These are phyloP conservation scores for Osmanthus fragrans DNA, from an alignment of 257 asterid genomes.

Conservation along the genomic window DNA sequence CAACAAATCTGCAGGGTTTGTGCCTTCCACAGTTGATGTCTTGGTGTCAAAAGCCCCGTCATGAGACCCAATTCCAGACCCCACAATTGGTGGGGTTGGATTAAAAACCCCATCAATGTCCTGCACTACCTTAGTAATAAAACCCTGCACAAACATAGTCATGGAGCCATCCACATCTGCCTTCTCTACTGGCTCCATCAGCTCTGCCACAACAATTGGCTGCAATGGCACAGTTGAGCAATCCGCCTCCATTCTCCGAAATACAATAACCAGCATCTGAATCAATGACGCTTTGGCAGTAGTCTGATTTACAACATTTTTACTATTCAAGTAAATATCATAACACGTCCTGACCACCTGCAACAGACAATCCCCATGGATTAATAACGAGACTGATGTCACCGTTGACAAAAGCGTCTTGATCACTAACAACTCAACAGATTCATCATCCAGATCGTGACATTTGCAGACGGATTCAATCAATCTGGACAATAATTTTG, in stretches of 20 bases:
- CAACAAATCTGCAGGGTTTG: constrained; percentile 96
- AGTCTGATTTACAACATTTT: constrained; percentile 90
- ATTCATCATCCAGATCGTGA: constrained; percentile 83
- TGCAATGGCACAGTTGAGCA: constrained; percentile 88
- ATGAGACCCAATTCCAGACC: constrained; percentile 54
- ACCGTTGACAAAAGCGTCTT: constrained; percentile 85
- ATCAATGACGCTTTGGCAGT: constrained; percentile 95
- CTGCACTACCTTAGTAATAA: constrained; percentile 81
- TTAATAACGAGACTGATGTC: constrained; percentile 70
- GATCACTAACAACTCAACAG: constrained; percentile 73
- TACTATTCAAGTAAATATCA: constrained; percentile 79
- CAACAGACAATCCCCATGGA: constrained; percentile 91
- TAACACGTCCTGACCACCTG: constrained; percentile 91
- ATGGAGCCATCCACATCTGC: constrained; percentile 75
- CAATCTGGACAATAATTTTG: constrained; percentile 62
- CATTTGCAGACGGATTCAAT: constrained; percentile 85
- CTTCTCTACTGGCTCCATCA: constrained; percentile 88
- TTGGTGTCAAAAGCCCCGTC: constrained; percentile 98
- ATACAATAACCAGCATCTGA: constrained; percentile 96
- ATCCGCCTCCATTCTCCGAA: constrained; percentile 99
- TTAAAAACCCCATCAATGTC: constrained; percentile 93
- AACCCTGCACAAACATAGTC: constrained; percentile 92
- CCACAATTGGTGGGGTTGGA: constrained; percentile 59
- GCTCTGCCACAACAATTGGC: constrained; percentile 96
- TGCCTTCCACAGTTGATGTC: constrained; percentile 90